Conservation (phyloP, 2,329 filamentous ascomycete species). For the Gnomoniopsis sp. region DNA sequence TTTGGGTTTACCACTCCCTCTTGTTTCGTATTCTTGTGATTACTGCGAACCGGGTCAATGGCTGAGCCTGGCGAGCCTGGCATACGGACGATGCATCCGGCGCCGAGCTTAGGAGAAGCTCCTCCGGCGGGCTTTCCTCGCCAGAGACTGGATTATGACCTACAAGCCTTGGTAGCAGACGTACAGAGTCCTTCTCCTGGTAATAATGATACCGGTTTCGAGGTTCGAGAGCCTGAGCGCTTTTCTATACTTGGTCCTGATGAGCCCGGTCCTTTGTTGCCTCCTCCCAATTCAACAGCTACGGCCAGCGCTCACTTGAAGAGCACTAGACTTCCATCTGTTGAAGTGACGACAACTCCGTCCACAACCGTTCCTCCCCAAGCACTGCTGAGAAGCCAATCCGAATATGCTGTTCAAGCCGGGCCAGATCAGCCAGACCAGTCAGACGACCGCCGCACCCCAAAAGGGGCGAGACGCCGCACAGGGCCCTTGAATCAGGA, state of each 20-base stretch:
- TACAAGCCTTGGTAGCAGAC: neutral
- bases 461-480: conserved; percentile 55
- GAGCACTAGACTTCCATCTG: conserved; percentile 35
- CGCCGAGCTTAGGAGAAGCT: conserved; percentile 29
- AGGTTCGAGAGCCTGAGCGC: neutral
- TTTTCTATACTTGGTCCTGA: neutral
- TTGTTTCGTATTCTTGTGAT: no score
- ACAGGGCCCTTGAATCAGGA: conserved; percentile 57
- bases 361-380: conserved; percentile 50
- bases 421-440: conserved; percentile 24
- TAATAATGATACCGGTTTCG: conserved; percentile 4
- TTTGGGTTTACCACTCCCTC: neutral
- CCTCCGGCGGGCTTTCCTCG: conserved; percentile 23
- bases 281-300: conserved; percentile 46
- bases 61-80: neutral
- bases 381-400: conserved; percentile 39
- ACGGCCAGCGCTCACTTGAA: conserved; percentile 45
- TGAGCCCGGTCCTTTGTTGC: conserved; percentile 22
- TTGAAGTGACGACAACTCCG: conserved; percentile 47
- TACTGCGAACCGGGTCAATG: neutral
- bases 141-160: conserved; percentile 4
- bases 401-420: conserved; percentile 54
- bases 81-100: conserved; percentile 27
- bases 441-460: conserved; percentile 48
- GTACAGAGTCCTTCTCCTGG: conserved; percentile 11